Evolutionary conservation across 1,284 basidiomycete genomes (phyloP).

Genomic region (Rhodofomes roseus): DNA sequence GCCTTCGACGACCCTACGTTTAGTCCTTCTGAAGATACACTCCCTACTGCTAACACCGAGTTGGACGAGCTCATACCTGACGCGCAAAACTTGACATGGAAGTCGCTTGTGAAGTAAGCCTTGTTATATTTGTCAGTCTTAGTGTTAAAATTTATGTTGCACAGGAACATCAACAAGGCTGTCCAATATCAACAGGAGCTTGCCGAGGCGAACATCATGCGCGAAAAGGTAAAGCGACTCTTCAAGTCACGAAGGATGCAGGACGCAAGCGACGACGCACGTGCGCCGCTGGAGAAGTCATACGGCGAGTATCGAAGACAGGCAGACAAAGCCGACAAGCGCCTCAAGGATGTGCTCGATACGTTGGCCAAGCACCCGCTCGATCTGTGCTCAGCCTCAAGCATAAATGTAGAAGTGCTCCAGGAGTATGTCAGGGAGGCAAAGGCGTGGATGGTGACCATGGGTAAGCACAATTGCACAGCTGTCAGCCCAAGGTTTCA

Average conservation of each 20-base stretch:
- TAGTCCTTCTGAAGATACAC: too few species aligned
- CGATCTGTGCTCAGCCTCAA: neutral
- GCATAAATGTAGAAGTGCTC: neutral
- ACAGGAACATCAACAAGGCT: constrained; percentile 11
- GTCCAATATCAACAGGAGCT: constrained; percentile 6
- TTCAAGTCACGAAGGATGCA: constrained; percentile 7
- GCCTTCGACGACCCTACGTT: too few species aligned
- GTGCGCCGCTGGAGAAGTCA: constrained; percentile 5
- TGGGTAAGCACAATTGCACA: neutral
- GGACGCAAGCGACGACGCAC: constrained; percentile 9
- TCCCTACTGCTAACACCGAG: too few species aligned
- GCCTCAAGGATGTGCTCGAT: constrained; percentile 8
- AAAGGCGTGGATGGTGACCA: neutral
- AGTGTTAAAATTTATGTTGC: neutral
- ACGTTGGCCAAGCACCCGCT: neutral
- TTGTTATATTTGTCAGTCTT: too few species aligned
- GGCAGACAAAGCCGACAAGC: constrained; percentile 2
- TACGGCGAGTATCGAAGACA: constrained; percentile 5
- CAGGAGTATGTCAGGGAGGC: neutral
- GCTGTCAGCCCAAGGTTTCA: neutral
- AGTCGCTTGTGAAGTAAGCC: constrained; percentile 12
- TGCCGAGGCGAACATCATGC: neutral
- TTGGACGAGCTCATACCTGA: too few species aligned
- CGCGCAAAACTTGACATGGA: constrained; percentile 4
- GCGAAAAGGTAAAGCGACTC: constrained; percentile 7